Evolutionary conservation across 768 basidiomycete genomes (phyloP).

Genomic region (Naganishia friedmannii): DNA sequence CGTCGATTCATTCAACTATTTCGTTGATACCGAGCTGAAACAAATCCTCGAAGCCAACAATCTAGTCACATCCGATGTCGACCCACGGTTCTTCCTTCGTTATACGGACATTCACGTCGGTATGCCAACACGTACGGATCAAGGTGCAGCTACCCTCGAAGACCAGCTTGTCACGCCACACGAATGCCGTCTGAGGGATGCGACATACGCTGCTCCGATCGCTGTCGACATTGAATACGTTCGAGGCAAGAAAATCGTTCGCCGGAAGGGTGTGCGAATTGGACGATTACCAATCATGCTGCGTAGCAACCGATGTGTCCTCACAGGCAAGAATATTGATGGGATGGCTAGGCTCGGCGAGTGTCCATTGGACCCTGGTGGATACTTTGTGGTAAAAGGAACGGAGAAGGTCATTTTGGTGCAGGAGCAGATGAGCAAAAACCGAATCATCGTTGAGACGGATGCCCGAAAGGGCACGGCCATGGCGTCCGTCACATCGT

Average conservation of each 20-base stretch:
- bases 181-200: conserved; percentile 93
- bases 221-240: conserved; percentile 93
- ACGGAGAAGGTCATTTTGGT: conserved; percentile 74
- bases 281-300: conserved; percentile 95
- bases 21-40: conserved; percentile 94
- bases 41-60: conserved; percentile 62
- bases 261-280: conserved; percentile 75
- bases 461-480: conserved; percentile 84
- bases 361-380: conserved; percentile 98
- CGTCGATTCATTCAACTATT: conserved; percentile 98
- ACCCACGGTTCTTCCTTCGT: conserved; percentile 88
- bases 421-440: conserved; percentile 98
- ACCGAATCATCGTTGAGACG: conserved; percentile 96
- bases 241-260: conserved; percentile 81
- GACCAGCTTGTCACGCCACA: conserved; percentile 74
- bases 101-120: conserved; percentile 94
- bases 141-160: conserved; percentile 11
- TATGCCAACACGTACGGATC: conserved; percentile 81
- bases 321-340: conserved; percentile 71
- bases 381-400: conserved; percentile 81
- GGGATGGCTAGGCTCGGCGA: conserved; percentile 92
- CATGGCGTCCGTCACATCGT: conserved; percentile 95
- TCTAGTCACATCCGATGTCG: conserved; percentile 82
- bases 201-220: conserved; percentile 88
- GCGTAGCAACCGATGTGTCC: conserved; percentile 86